phyloP scores from a whole-genome alignment of 2,329 filamentous ascomycete genomes.

The Beauveria australis region DNA sequence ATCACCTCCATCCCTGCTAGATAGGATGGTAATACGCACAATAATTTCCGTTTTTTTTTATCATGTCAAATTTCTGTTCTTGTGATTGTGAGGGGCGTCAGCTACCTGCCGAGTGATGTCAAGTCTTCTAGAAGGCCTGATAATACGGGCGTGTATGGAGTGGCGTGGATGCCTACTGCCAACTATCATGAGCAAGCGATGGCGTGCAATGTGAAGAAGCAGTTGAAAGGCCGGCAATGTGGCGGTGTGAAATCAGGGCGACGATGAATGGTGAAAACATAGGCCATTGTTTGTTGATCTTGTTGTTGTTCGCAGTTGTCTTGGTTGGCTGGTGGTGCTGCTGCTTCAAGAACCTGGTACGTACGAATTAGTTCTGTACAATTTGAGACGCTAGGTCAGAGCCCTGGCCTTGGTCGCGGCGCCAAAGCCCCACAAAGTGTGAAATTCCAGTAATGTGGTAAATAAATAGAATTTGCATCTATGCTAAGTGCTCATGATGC shows the following conservation, averaged over 20 bases:
- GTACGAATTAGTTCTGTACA: neutral
- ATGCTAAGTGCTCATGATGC: neutral
- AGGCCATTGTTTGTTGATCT: slow-evolving; percentile 6
- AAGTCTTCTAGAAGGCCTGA: neutral
- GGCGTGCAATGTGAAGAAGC: neutral
- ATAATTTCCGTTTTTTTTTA: neutral
- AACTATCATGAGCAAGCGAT: neutral
- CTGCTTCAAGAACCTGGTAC: slow-evolving; percentile 1
- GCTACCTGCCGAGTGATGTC: neutral
- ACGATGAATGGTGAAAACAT: neutral
- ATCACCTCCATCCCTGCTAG: slow-evolving; percentile 5
- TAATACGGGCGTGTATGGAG: neutral
- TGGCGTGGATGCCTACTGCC: neutral
- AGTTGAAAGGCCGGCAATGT: neutral
- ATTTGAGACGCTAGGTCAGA: slow-evolving; percentile 9
- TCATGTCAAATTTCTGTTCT: neutral
- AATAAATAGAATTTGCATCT: neutral
- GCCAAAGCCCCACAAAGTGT: slow-evolving; percentile 1
- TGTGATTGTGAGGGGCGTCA: neutral
- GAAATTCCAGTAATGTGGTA: slow-evolving; percentile 2
- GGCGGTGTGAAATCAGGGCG: neutral
- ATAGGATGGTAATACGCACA: neutral
- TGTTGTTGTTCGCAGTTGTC: neutral
- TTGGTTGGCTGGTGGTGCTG: neutral
- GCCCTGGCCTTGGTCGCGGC: slow-evolving; percentile 6